Evolutionary conservation across 768 basidiomycete genomes (phyloP).

Genomic region (Pleurotus sapidus): DNA sequence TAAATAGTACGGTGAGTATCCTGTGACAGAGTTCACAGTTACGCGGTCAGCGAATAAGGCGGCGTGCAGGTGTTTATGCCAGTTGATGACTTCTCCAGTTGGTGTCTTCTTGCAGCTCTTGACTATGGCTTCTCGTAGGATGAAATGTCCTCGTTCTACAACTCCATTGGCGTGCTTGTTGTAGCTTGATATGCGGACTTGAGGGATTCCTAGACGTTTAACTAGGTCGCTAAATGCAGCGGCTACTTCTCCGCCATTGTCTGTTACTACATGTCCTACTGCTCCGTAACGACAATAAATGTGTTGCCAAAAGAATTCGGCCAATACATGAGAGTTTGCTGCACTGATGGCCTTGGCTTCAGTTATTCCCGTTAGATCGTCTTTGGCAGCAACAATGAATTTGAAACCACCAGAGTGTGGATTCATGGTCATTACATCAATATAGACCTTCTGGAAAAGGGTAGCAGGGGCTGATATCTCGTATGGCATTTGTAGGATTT

Average conservation of each 20-base stretch:
- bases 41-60: constrained; percentile 30
- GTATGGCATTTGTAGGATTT: too few species aligned
- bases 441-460: too few species aligned
- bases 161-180: constrained; percentile 34
- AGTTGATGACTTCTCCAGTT: constrained; percentile 26
- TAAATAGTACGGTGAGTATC: constrained; percentile 32
- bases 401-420: too few species aligned
- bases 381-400: too few species aligned
- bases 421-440: too few species aligned
- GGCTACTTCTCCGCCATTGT: constrained; percentile 23
- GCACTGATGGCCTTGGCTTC: too few species aligned
- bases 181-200: constrained; percentile 28
- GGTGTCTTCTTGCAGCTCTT: neutral
- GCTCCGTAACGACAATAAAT: constrained; percentile 30
- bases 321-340: neutral
- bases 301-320: constrained; percentile 28
- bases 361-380: too few species aligned
- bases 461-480: too few species aligned
- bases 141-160: constrained; percentile 31
- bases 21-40: constrained; percentile 22
- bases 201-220: constrained; percentile 12
- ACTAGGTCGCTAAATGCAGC: constrained; percentile 16
- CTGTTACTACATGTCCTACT: constrained; percentile 21
- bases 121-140: constrained; percentile 26
- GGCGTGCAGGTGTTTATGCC: constrained; percentile 21